A percentile compares a stretch with the other conserved stretches of the same genome.
These are phyloP conservation scores for Boletus subparvulus DNA, from an alignment of 768 basidiomycete species.

Conservation along the genomic window DNA sequence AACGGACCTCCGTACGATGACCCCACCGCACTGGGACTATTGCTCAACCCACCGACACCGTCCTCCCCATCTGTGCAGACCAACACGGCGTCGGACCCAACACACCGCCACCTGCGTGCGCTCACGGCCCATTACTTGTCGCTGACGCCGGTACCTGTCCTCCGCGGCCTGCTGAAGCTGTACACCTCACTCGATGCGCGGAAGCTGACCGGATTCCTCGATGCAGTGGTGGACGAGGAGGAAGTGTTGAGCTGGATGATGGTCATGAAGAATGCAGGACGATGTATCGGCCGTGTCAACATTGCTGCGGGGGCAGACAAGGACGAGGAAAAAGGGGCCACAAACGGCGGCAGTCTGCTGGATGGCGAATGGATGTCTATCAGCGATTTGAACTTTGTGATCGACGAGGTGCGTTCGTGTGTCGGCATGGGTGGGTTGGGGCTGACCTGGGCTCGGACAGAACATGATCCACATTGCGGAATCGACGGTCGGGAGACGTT, in stretches of 20 bases:
- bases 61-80: constrained; percentile 29
- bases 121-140: constrained; percentile 83
- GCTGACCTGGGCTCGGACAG: constrained; percentile 39
- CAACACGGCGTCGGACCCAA: constrained; percentile 52
- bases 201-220: constrained; percentile 90
- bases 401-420: constrained; percentile 70
- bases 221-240: constrained; percentile 75
- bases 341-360: constrained; percentile 50
- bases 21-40: constrained; percentile 52
- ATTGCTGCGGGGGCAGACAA: constrained; percentile 44
- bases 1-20: constrained; percentile 95
- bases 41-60: constrained; percentile 40
- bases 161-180: constrained; percentile 90
- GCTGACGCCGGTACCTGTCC: constrained; percentile 74
- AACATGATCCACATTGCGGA: constrained; percentile 97
- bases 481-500: constrained; percentile 88
- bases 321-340: constrained; percentile 27
- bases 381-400: constrained; percentile 94
- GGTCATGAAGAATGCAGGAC: constrained; percentile 88
- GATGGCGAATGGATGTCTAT: constrained; percentile 86
- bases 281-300: constrained; percentile 56
- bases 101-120: constrained; percentile 78
- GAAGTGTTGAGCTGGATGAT: constrained; percentile 96
- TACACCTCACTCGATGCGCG: constrained; percentile 91
- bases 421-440: neutral